These are phyloP conservation scores for Volutella citrinella DNA, from an alignment of 2,329 filamentous ascomycete genomes.

Conservation along the genomic window DNA sequence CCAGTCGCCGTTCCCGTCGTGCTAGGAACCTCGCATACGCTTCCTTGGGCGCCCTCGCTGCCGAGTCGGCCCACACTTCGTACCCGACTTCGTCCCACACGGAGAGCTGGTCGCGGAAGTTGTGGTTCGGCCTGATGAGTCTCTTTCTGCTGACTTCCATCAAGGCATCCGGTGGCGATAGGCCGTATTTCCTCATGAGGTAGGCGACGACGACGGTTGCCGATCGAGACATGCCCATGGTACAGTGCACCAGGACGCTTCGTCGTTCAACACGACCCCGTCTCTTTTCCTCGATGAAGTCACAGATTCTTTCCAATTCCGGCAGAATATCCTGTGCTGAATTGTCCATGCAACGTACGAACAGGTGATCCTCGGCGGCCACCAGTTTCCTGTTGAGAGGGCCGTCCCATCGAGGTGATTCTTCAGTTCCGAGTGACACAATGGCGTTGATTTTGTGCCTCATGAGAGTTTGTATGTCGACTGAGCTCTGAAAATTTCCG, in stretches of 20 bases:
- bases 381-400: conserved; percentile 1
- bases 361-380: conserved; percentile 5
- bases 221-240: conserved; percentile 25
- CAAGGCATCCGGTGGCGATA: conserved; percentile 6
- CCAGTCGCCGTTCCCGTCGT: too few species aligned
- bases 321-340: conserved; percentile 7
- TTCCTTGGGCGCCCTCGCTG: conserved; percentile 15
- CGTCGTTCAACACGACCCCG: background rate
- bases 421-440: conserved; percentile 1
- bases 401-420: background rate
- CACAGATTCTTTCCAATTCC: conserved; percentile 6
- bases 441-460: conserved; percentile 5
- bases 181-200: conserved; percentile 21
- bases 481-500: background rate
- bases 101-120: conserved; percentile 23
- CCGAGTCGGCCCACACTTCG: conserved; percentile 21
- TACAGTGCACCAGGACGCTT: conserved; percentile 24
- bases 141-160: conserved; percentile 12
- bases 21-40: conserved; percentile 11
- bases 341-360: conserved; percentile 6
- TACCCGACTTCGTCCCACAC: conserved; percentile 23
- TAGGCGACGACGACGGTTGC: conserved; percentile 22
- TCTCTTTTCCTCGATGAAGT: conserved; percentile 10
- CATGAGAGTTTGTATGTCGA: background rate
- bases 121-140: conserved; percentile 17